phyloP scores from a whole-genome alignment of 2,329 filamentous ascomycete genomes.

The Cytospora leucostoma region DNA sequence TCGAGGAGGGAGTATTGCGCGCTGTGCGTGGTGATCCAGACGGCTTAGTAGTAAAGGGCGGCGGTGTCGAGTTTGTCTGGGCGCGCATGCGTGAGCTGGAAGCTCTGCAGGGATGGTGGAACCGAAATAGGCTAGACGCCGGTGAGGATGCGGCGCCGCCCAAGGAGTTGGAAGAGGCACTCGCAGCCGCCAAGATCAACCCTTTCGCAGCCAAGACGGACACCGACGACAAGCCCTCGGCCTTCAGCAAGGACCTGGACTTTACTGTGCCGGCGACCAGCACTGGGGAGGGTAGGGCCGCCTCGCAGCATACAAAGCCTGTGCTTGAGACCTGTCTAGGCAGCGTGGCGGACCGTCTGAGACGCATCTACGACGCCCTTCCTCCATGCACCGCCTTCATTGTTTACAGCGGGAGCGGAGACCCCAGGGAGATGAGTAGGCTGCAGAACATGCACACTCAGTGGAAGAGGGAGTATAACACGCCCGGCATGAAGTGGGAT shows the following conservation, averaged over 20 bases:
- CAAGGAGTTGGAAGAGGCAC: conserved; percentile 33
- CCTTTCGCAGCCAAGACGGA: conserved; percentile 20
- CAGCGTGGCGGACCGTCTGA: conserved; percentile 51
- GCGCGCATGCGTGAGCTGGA: conserved; percentile 67
- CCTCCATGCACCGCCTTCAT: conserved; percentile 67
- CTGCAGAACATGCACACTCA: conserved; percentile 61
- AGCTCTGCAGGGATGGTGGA: conserved; percentile 68
- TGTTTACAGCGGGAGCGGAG: conserved; percentile 66
- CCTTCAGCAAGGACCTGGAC: conserved; percentile 24
- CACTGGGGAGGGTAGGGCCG: conserved; percentile 1
- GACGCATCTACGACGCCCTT: conserved; percentile 57
- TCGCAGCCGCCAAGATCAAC: conserved; percentile 21
- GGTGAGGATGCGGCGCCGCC: conserved; percentile 35
- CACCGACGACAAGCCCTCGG: conserved; percentile 11
- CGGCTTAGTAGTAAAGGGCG: conserved; percentile 57
- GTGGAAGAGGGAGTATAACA: conserved; percentile 66
- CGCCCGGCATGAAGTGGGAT: conserved; percentile 65
- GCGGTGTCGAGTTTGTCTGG: conserved; percentile 68
- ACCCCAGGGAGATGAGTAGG: conserved; percentile 66
- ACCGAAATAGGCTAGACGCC: conserved; percentile 50
- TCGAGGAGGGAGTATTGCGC: conserved; percentile 55
- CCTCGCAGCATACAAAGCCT: conserved; percentile 22
- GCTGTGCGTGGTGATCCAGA: conserved; percentile 61
- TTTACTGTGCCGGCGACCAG: conserved; percentile 19
- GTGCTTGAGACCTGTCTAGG: conserved; percentile 50